These are phyloP conservation scores for Begonia peltatifolia DNA, from an alignment of 306 rosid species.

Conservation along the genomic window DNA sequence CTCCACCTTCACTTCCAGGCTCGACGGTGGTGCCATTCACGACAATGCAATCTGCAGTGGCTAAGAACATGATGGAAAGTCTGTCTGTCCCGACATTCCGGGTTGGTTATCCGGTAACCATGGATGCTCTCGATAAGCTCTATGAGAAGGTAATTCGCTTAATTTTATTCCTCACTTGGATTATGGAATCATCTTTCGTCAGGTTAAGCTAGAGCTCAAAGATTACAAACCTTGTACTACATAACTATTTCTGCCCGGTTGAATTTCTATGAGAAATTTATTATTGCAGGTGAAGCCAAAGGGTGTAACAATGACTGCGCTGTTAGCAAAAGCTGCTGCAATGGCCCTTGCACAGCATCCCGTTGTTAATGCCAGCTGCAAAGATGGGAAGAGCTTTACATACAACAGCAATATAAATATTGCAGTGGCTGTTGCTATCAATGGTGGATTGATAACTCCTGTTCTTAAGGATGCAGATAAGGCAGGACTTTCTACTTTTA, in stretches of 20 bases:
- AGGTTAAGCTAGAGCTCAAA: no score
- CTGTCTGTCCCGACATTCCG: slow-evolving; percentile 77
- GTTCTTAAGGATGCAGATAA: slow-evolving; percentile 89
- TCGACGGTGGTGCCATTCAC: slow-evolving; percentile 77
- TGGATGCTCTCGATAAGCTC: slow-evolving; percentile 58
- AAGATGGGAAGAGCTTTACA: slow-evolving; percentile 62
- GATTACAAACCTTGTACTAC: no score
- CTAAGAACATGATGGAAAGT: slow-evolving; percentile 84
- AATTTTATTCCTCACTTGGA: not conserved
- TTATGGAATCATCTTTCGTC: not conserved
- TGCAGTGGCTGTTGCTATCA: slow-evolving; percentile 75
- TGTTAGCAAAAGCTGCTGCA: slow-evolving; percentile 75
- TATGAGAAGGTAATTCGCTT: slow-evolving; percentile 43
- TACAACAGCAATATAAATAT: slow-evolving; percentile 54
- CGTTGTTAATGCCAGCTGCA: slow-evolving; percentile 64
- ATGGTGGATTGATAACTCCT: slow-evolving; percentile 81
- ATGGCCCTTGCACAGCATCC: slow-evolving; percentile 81
- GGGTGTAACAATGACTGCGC: slow-evolving; percentile 91
- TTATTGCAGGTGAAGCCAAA: slow-evolving; percentile 58
- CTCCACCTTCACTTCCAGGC: slow-evolving; percentile 44
- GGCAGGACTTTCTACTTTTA: slow-evolving; percentile 19
- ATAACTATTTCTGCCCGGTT: not conserved
- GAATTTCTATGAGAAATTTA: slow-evolving; percentile 4
- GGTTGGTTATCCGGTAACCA: slow-evolving; percentile 58
- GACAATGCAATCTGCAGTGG: slow-evolving; percentile 78